A percentile compares a stretch with the other conserved stretches of the same genome.
Conservation (phyloP, 441 rosid genomes). For the Populus hybrid region DNA sequence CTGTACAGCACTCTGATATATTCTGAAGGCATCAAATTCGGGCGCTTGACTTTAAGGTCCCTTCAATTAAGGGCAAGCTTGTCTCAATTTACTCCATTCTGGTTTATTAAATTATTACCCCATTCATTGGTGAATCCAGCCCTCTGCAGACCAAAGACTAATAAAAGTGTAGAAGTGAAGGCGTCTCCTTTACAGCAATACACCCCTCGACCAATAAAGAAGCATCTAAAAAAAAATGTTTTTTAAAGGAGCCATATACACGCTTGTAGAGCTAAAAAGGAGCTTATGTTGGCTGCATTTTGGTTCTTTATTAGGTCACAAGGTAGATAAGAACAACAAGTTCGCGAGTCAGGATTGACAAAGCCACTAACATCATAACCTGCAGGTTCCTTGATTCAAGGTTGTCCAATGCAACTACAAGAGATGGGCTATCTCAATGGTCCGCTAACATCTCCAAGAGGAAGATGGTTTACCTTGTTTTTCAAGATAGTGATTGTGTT, state of each 20-base stretch:
- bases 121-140: neutral
- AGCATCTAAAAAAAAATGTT: conserved; percentile 28
- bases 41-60: neutral
- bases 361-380: neutral
- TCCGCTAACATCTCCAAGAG: conserved; percentile 1
- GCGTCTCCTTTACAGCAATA: conserved; percentile 28
- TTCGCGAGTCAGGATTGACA: neutral
- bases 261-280: conserved; percentile 7
- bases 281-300: neutral
- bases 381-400: conserved; percentile 1
- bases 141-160: neutral
- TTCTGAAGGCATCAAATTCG: neutral
- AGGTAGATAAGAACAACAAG: conserved; percentile 8
- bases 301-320: conserved; percentile 9
- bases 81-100: neutral
- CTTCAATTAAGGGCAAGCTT: conserved; percentile 1
- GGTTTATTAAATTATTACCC: neutral
- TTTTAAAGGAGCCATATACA: conserved; percentile 22
- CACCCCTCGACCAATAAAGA: conserved; percentile 21
- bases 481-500: conserved; percentile 13
- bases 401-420: neutral
- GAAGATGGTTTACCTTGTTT: conserved; percentile 16
- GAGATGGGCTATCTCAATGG: conserved; percentile 11
- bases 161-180: conserved; percentile 8
- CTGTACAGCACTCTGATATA: neutral